Evolutionary conservation across 352 stramenopile genomes (phyloP).

Genomic region (Phytophthora sansomeana): DNA sequence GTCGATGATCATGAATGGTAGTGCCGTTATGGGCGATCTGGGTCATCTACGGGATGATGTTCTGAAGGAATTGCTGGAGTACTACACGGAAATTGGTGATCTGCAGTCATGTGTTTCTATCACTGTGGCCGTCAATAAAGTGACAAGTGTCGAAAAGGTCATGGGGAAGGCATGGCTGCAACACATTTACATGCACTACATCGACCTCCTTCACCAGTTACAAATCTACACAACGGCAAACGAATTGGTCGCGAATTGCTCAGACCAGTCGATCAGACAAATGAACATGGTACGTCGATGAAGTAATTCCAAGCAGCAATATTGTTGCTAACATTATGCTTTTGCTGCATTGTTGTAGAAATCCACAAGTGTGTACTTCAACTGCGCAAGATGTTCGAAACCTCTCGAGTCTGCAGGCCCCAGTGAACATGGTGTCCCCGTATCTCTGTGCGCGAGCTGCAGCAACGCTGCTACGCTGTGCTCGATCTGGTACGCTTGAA

Average conservation of each 20-base stretch:
- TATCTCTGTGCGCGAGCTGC: constrained; percentile 72
- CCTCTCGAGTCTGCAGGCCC: constrained; percentile 61
- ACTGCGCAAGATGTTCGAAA: constrained; percentile 82
- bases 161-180: constrained; percentile 90
- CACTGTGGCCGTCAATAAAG: constrained; percentile 71
- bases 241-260: constrained; percentile 85
- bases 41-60: constrained; percentile 75
- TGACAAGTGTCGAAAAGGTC: constrained; percentile 81
- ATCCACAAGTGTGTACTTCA: constrained; percentile 89
- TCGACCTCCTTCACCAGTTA: constrained; percentile 88
- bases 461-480: constrained; percentile 80
- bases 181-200: constrained; percentile 93
- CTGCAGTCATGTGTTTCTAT: constrained; percentile 87
- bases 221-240: constrained; percentile 91
- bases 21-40: constrained; percentile 78
- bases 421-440: constrained; percentile 36
- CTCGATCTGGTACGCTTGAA: constrained; percentile 79
- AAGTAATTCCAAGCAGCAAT: background rate
- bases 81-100: constrained; percentile 88
- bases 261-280: constrained; percentile 88
- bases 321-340: constrained; percentile 15
- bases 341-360: constrained; percentile 54
- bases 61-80: constrained; percentile 89
- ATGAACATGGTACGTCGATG: constrained; percentile 85
- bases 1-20: constrained; percentile 77